Percentiles rank a stretch among this genome's conserved stretches.
These are phyloP conservation scores for Podaxis rugospora DNA, from an alignment of 768 basidiomycete species.

Conservation along the genomic window DNA sequence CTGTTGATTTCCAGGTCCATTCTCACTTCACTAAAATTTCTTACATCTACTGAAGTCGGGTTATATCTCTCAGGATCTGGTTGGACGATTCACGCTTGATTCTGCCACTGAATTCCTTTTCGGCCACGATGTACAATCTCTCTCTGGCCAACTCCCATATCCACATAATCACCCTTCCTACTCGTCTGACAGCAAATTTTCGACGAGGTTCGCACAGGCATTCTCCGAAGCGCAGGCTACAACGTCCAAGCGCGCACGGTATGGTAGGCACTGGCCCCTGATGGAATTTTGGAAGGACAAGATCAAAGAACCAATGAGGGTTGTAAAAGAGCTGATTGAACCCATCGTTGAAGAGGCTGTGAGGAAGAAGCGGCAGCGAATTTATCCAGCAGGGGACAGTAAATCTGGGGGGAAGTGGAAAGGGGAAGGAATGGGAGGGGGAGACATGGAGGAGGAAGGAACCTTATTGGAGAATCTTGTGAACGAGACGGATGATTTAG, in stretches of 20 bases:
- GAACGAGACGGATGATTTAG: constrained; percentile 34
- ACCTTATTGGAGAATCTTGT: constrained; percentile 43
- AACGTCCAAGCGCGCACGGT: constrained; percentile 26
- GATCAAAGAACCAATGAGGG: constrained; percentile 30
- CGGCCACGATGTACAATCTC: constrained; percentile 36
- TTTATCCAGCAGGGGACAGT: not conserved
- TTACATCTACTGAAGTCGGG: not conserved
- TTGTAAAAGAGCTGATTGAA: constrained; percentile 43
- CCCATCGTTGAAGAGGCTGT: constrained; percentile 43
- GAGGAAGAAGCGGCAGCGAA: constrained; percentile 22
- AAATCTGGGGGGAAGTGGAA: constrained; percentile 7
- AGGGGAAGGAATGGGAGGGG: constrained; percentile 12
- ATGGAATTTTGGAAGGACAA: constrained; percentile 39
- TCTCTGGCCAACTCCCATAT: constrained; percentile 19
- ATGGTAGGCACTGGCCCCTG: constrained; percentile 41
- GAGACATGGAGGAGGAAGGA: constrained; percentile 24
- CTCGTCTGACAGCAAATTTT: not conserved
- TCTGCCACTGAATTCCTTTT: constrained; percentile 56
- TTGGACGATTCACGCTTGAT: constrained; percentile 54
- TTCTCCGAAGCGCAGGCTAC: constrained; percentile 33
- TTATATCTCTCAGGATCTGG: constrained; percentile 28
- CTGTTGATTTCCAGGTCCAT: constrained; percentile 58
- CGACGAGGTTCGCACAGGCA: constrained; percentile 30
- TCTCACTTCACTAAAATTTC: not conserved
- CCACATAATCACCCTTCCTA: constrained; percentile 15